Conservation (phyloP, 768 basidiomycete species). For the Collybia mongolica region DNA sequence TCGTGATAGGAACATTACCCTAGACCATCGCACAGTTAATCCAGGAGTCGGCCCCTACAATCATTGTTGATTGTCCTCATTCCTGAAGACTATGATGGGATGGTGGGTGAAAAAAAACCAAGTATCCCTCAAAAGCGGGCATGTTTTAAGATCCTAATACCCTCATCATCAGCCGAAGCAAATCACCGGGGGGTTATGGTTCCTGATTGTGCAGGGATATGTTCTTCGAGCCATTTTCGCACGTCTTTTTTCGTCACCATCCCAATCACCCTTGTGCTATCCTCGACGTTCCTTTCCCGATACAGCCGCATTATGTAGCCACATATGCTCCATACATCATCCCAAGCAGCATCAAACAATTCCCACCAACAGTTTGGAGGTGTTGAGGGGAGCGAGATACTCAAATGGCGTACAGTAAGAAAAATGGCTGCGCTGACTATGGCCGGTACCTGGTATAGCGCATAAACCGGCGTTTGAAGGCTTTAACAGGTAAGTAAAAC, state of each 20-base stretch:
- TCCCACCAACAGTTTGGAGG: slow-evolving; percentile 88
- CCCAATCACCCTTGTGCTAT: slow-evolving; percentile 42
- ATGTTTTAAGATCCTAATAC: too few species aligned
- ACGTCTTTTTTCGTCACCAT: slow-evolving; percentile 79
- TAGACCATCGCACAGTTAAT: too few species aligned
- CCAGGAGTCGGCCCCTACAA: too few species aligned
- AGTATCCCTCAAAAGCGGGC: too few species aligned
- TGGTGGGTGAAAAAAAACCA: too few species aligned
- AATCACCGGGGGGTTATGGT: background rate
- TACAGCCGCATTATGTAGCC: slow-evolving; percentile 87
- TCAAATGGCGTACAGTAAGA: slow-evolving; percentile 70
- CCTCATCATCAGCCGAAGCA: background rate
- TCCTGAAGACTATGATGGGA: too few species aligned
- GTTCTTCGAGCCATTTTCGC: slow-evolving; percentile 77
- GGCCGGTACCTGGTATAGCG: slow-evolving; percentile 83
- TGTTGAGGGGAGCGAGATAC: slow-evolving; percentile 69
- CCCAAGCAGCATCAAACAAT: slow-evolving; percentile 88
- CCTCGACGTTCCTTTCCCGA: slow-evolving; percentile 49
- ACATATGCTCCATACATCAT: slow-evolving; percentile 83
- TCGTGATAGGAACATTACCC: too few species aligned
- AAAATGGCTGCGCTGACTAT: slow-evolving; percentile 91
- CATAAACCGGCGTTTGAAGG: slow-evolving; percentile 91
- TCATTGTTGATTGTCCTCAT: too few species aligned
- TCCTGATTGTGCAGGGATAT: slow-evolving; percentile 12
- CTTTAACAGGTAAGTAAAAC: slow-evolving; percentile 35